phyloP scores from a whole-genome alignment of 805 yeast species.

The Priceomyces haplophilus region DNA sequence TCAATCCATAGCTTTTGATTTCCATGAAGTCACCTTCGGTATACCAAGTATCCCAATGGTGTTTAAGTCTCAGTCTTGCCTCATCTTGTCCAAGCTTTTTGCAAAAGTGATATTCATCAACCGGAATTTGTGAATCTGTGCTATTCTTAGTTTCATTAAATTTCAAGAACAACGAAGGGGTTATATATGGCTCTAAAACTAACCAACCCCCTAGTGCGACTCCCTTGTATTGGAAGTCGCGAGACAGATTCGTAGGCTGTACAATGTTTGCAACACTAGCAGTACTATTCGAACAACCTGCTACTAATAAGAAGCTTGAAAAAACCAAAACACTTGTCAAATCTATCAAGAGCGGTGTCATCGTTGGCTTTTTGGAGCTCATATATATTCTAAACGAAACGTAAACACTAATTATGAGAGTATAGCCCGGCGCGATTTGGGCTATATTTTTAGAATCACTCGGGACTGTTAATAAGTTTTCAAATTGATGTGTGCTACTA shows the following conservation, averaged over 20 bases:
- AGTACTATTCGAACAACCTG: background rate
- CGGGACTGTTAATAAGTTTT: too few species aligned
- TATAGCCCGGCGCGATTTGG: too few species aligned
- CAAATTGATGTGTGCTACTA: too few species aligned
- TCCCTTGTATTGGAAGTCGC: slow-evolving; percentile 22
- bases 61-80: slow-evolving; percentile 40
- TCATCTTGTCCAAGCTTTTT: slow-evolving; percentile 45
- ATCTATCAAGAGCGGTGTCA: background rate
- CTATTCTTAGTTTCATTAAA: slow-evolving; percentile 25
- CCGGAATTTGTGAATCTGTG: slow-evolving; percentile 37
- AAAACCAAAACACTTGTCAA: background rate
- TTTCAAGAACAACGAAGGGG: slow-evolving; percentile 56
- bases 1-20: slow-evolving; percentile 54
- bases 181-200: slow-evolving; percentile 66
- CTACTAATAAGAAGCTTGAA: background rate
- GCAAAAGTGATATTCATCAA: slow-evolving; percentile 60
- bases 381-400: too few species aligned
- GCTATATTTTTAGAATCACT: too few species aligned
- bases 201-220: slow-evolving; percentile 60
- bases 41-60: slow-evolving; percentile 59
- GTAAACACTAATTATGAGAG: too few species aligned
- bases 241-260: slow-evolving; percentile 12
- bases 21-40: slow-evolving; percentile 55
- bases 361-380: too few species aligned
- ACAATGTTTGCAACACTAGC: slow-evolving; percentile 1